Percentiles rank a stretch among this genome's conserved stretches.
These are phyloP conservation scores for Abortiporus biennis DNA, from an alignment of 1,284 basidiomycete species.

Conservation along the genomic window DNA sequence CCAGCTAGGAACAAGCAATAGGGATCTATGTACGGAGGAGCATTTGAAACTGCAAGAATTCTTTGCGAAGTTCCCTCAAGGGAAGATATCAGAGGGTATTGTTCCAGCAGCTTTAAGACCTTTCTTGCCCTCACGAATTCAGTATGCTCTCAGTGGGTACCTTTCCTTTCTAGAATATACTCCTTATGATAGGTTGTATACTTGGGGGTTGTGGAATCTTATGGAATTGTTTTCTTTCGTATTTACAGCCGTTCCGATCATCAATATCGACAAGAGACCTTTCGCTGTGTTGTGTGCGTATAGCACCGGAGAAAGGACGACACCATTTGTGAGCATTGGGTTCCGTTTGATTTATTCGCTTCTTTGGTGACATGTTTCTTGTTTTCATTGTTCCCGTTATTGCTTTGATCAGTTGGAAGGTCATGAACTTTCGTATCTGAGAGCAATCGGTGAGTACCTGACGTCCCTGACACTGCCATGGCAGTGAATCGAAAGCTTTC, in stretches of 20 bases:
- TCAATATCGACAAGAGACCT: conserved; percentile 90
- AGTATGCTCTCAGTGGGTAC: conserved; percentile 76
- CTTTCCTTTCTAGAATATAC: background rate
- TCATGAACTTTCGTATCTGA: conserved; percentile 87
- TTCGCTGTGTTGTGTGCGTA: conserved; percentile 92
- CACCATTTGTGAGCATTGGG: conserved; percentile 65
- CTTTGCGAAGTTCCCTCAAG: conserved; percentile 74
- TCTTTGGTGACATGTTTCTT: background rate
- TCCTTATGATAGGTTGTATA: background rate
- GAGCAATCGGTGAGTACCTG: conserved; percentile 62
- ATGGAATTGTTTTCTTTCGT: conserved; percentile 2
- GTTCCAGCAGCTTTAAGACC: conserved; percentile 73
- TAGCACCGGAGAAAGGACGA: conserved; percentile 73
- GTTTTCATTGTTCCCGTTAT: conserved; percentile 2
- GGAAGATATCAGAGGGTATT: conserved; percentile 80
- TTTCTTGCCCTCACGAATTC: conserved; percentile 74
- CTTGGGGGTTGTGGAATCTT: background rate
- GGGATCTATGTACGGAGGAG: conserved; percentile 59
- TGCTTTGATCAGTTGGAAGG: conserved; percentile 64
- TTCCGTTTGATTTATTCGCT: background rate
- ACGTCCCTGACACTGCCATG: background rate
- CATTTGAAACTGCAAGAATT: conserved; percentile 71
- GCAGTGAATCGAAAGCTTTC: no score
- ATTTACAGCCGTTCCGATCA: conserved; percentile 83
- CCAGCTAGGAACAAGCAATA: conserved; percentile 26